Conservation (phyloP, 2,329 filamentous ascomycete genomes). For the Talaromyces sp. region DNA sequence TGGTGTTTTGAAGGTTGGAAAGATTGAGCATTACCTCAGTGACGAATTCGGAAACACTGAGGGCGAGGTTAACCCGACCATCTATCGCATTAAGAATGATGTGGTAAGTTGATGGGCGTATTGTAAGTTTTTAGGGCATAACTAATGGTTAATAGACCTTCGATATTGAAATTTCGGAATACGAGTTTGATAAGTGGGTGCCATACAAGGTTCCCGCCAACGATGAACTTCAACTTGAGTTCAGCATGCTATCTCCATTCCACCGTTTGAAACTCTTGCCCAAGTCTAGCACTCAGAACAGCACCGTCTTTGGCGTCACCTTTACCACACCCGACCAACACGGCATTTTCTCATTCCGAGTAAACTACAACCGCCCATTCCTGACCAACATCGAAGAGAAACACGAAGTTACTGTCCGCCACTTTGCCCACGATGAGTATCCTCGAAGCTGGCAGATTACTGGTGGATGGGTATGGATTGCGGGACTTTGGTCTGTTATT, state of each 20-base stretch:
- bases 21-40: conserved; percentile 67
- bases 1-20: conserved; percentile 79
- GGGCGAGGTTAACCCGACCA: conserved; percentile 62
- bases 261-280: conserved; percentile 72
- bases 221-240: conserved; percentile 87
- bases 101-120: conserved; percentile 61
- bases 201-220: conserved; percentile 65
- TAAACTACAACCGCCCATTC: conserved; percentile 97
- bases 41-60: conserved; percentile 50
- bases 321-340: conserved; percentile 94
- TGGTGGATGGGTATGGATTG: conserved; percentile 91
- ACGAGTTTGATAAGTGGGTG: conserved; percentile 64
- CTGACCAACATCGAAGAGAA: conserved; percentile 87
- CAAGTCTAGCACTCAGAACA: conserved; percentile 55
- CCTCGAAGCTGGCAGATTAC: conserved; percentile 84
- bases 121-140: no score
- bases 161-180: conserved; percentile 84
- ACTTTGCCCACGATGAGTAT: conserved; percentile 97
- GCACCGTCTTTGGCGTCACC: conserved; percentile 65
- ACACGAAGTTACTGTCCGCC: conserved; percentile 85
- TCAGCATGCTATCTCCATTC: conserved; percentile 98
- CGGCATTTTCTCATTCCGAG: conserved; percentile 96
- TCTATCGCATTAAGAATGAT: conserved; percentile 95
- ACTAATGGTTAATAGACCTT: conserved; percentile 56
- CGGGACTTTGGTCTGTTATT: conserved; percentile 78